Base-by-base conservation (phyloP, 2,329 filamentous ascomycete species). In the Xylariaceae sp. region DNA sequence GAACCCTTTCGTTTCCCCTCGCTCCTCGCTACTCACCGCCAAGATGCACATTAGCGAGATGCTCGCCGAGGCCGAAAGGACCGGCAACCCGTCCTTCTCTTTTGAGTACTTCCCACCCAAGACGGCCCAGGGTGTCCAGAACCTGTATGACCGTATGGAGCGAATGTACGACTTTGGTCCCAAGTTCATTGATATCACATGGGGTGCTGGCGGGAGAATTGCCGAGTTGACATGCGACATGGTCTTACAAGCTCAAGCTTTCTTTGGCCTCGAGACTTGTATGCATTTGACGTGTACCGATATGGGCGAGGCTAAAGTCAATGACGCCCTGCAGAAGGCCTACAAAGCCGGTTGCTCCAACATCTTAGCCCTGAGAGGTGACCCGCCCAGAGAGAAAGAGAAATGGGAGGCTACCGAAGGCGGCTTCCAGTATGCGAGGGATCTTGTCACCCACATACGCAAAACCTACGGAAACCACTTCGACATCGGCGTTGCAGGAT, bases 101-200 rank as follows among this genome's bases (percentile, higher is more conserved):
- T 98, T 98, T 73, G 93, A 98, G 67, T 98, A 95, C 76, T 98
- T 98, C 69, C 93, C 93, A 38, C 93, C 93, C 30, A 98, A 98
- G 73, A 98, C 93, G 7, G 86, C 88, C 9, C 88, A 93, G 70
- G 93, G 93, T 76, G 91, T 98, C 11, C 93, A 98, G 71, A 98
- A 98, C 66, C 83, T 98, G 44, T 98, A 98, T 75, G 93, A 98
- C 57, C 88, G 93, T 55, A 97, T 98, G 87, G 93, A 98, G 69
- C 89, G 90, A 68, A 98, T 98, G 93, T 89, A 95, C 67, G 81
- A 85, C 59, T 80, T 94, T 50, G 93, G 89, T 2, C 93, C 91
- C 50, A 85, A 90, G 60, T 98, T 98, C 72, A 89, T 98, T 64
- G 93, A 98, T 67, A 86, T 98, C 60, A 98, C 93, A 49, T 98